Evolutionary conservation across 257 asterid species (phyloP).

Genomic region (Ehretia macrophylla): DNA sequence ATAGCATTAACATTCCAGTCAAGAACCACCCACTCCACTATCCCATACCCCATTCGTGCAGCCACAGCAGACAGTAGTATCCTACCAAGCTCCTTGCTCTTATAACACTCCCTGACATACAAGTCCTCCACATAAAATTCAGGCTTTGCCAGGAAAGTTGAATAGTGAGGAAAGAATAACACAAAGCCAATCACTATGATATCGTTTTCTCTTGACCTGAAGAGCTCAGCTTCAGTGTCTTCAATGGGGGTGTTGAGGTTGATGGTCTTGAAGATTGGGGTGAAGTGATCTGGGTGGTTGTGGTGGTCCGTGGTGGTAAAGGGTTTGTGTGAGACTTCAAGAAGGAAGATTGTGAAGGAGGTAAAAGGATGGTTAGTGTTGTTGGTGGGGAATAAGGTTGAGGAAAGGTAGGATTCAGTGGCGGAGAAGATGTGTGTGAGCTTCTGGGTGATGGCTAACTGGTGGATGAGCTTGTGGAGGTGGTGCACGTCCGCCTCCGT

Average conservation of each 20-base stretch:
- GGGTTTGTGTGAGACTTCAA: constrained; percentile 39
- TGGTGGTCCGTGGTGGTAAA: constrained; percentile 1
- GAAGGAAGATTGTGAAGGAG: constrained; percentile 42
- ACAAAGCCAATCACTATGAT: constrained; percentile 53
- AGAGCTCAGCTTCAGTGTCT: constrained; percentile 49
- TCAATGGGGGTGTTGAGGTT: constrained; percentile 53
- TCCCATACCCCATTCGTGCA: constrained; percentile 66
- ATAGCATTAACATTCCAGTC: constrained; percentile 79
- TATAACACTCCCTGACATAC: constrained; percentile 72
- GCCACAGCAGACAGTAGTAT: constrained; percentile 71
- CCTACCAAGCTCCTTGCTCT: constrained; percentile 78
- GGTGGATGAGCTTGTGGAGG: constrained; percentile 42
- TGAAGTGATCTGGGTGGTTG: constrained; percentile 6
- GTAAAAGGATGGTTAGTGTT: constrained; percentile 28
- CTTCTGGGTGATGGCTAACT: constrained; percentile 39
- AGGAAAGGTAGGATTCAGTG: constrained; percentile 35
- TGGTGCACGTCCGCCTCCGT: constrained; percentile 31
- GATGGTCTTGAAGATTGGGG: constrained; percentile 27
- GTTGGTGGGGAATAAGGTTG: constrained; percentile 34
- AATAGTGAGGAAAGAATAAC: constrained; percentile 78
- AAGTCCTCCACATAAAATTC: constrained; percentile 78
- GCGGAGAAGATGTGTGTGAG: constrained; percentile 33
- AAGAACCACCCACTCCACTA: constrained; percentile 89
- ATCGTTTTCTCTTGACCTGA: constrained; percentile 33
- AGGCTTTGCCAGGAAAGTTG: constrained; percentile 76